Evolutionary conservation across 1,284 basidiomycete genomes (phyloP).

Genomic region (Puccinia triticina): DNA sequence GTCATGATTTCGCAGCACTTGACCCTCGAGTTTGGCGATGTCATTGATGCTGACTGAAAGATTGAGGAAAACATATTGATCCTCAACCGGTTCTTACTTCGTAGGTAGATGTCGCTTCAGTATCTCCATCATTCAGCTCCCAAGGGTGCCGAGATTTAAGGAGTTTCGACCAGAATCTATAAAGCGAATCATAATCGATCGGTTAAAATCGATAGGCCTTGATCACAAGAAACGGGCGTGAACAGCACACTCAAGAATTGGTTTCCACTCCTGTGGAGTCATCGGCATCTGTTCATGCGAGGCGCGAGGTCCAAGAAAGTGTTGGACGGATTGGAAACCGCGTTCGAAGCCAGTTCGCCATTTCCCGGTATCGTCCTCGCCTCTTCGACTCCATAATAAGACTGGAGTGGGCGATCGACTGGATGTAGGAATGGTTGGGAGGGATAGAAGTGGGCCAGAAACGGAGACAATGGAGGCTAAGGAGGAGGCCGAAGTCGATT

Average conservation of each 20-base stretch:
- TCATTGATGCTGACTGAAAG: too few species aligned
- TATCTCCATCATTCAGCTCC: slow-evolving; percentile 42
- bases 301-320: slow-evolving; percentile 5
- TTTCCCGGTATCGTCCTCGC: slow-evolving; percentile 24
- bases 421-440: slow-evolving; percentile 67
- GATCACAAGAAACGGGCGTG: neutral
- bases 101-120: slow-evolving; percentile 9
- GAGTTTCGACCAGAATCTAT: slow-evolving; percentile 53
- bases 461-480: slow-evolving; percentile 73
- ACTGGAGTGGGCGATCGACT: slow-evolving; percentile 68
- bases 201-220: neutral
- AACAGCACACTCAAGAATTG: slow-evolving; percentile 41
- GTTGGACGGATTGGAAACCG: slow-evolving; percentile 28
- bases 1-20: too few species aligned
- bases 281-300: slow-evolving; percentile 12
- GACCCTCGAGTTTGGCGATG: too few species aligned
- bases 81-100: slow-evolving; percentile 1
- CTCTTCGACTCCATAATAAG: slow-evolving; percentile 36
- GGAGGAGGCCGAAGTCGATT: slow-evolving; percentile 53
- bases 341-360: slow-evolving; percentile 22
- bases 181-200: neutral
- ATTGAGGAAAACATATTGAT: neutral
- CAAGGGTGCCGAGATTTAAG: slow-evolving; percentile 50
- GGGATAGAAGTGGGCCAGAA: slow-evolving; percentile 73
- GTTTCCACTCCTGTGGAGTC: slow-evolving; percentile 44